Base-by-base conservation (phyloP, 2,329 filamentous ascomycete genomes). In the Dothideomycetes sp. region DNA sequence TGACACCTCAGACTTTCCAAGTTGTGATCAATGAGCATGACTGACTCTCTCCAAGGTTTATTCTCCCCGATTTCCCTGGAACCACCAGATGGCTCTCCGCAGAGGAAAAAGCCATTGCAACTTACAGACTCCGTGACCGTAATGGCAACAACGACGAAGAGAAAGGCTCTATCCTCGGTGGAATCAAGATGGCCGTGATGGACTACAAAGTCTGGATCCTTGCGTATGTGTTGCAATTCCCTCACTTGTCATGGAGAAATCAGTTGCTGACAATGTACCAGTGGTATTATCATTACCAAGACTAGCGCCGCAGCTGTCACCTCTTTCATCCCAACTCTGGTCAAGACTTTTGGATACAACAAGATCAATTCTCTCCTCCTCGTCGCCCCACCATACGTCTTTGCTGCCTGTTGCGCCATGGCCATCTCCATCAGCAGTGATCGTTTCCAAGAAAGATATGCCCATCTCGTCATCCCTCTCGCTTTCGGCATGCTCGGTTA, bases 11-110 rank as follows among this genome's bases (percentile, higher is more conserved):
- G 28, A 31, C 28, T 2, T 31, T 31, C 15, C 10, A 5, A n/a
- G 20, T 23, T 8, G 41, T 30, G 4, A 34, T 34, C n/a, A 5
- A 8, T 31, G 8, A 17, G 13, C 13, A 31, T n/a, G 13, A 23
- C 27, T 17, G 27, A 17, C 3, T 43, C 41, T 4, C 33, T 37
- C 24, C 15, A 4, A 4, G 22, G 12, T 30, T 44, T 5, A n/a
- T 44, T 11, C 35, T 44, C 3, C 80, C 80, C 0, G 75, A 84
- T 53, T 82, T 82, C 47, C 81, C 81, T 2, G 41, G 45, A n/a
- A 47, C 48, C 22, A 52, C 51, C 2, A 47, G 42, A 15, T 54
- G 52, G 52, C 43, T 54, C 5, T 47, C 33, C 9, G 48, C 47
- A 11, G 45, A 49, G 22, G 52, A 54, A 13, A 35, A 38, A 12